Base-by-base conservation (phyloP, 768 basidiomycete genomes). In the Tylopilus cervinicoccineus region DNA sequence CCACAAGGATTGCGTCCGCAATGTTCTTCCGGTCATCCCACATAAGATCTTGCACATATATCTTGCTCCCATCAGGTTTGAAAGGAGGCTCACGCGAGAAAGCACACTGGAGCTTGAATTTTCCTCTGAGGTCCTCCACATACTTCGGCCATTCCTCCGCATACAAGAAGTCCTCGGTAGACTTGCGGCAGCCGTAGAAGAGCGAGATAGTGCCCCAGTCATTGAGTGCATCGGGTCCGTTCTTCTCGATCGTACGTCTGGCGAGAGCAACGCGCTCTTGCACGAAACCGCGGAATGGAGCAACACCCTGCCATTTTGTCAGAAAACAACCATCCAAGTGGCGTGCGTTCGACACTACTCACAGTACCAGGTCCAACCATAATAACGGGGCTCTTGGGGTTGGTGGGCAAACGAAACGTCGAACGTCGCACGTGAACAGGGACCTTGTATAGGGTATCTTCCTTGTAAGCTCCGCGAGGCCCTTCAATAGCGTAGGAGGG, bases 321-420 rank as follows among this genome's bases (percentile, higher is more conserved):
- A 53, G 38, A 38, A 51, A 41, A 45, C 10, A 13, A 34, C 2
- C n/a, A n/a, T n/a, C 11, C 36, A n/a, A 8, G 27, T 8, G 20
- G 22, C 4, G 46, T 23, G 17, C 13, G 27, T 24, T 24, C 8
- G 1, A 20, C 17, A 38, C 32, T 33, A 80, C 90, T 72, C 65
- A 95, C 93, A 48, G 94, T 99, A 45, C 96, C 96, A 52, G 96
- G 96, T 34, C 96, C 96, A 65, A 99, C 82, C 96, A 99, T 98
- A 70, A 99, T 91, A 43, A 99, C 87, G 2, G 96, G 96, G 51
- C 89, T 95, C 77, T 96, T 97, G 29, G 96, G 96, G 66, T 93
- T 93, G 16, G 96, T 98, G 9, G 96, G 96, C 42, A 99, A 73
- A 43, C 96, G 78, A 83, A 99, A 99, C 3, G 95, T 98, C 14